Base-by-base conservation (phyloP, 805 yeast species). In the Ogataea siamensis region DNA sequence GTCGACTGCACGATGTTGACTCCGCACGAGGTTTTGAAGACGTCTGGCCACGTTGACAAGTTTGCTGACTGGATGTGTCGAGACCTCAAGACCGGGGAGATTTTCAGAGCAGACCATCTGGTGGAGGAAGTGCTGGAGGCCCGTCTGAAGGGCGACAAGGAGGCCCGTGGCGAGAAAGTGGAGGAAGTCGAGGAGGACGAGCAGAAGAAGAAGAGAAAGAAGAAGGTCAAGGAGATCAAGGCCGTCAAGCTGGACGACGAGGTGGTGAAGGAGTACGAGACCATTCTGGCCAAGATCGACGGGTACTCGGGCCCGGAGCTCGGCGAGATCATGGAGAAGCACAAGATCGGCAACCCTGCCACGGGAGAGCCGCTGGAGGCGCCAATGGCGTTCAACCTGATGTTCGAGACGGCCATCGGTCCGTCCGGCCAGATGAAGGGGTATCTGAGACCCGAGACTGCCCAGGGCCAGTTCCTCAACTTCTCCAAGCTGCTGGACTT, bases 41-140 rank as follows among this genome's bases (percentile, higher is more conserved):
- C 99, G 29, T 91, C 98, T 34, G 99, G 99, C 55, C 99, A 93
- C 66, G 99, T 93, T 49, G 99, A 93, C 66, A 93, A 93, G 73
- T 93, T 93, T 62, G 87, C 97, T 50, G 99, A 93, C 66, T 93
- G 96, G 96, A 93, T 93, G 99, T 88, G 96, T 67, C 81, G 85
- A 57, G 99, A 93, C 66, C 71, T 80, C 57, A 86, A 86, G 62
- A 86, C 96, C 27, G 99, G 99, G 51, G 99, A 93, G 70, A 93
- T 93, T 54, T 93, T 93, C 74, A 79, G 99, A 68, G 98, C 97
- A 37, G 99, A 93, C 66, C 99, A 93, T 66, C 72, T 93, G 55
- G 95, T 93, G 34, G 99, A 93, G 70, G 99, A 93, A 70, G 99
- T 94, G 9, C 71, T 93, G 53, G 99, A 93, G 71, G 75, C 95